Base-by-base conservation (phyloP, 2,329 filamentous ascomycete genomes). In the Zarea fungicola region DNA sequence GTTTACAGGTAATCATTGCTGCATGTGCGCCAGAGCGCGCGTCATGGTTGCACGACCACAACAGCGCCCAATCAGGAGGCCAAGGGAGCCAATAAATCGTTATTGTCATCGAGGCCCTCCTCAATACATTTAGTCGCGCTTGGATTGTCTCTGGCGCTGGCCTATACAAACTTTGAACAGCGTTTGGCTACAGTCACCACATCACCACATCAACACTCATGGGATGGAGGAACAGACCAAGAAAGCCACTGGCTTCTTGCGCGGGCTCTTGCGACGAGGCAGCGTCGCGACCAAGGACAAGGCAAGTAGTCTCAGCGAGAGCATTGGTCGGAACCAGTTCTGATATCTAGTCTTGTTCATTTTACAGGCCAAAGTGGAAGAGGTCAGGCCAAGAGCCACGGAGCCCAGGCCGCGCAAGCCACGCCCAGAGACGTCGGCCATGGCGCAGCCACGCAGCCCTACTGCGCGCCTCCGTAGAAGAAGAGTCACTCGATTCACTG, bases 221-320 rank as follows among this genome's bases (percentile, higher is more conserved):
- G 7, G 6, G 7, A 60, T 65, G 44, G 64, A 65, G 44, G 59
- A 60, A 44, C 55, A 55, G 34, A 61, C 48, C n/a, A 53, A 55
- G 45, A 67, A 68, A 56, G 72, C 72, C 63, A 73, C 69, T 56
- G 65, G 70, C 42, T 73, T 78, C 52, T 74, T 70, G 71, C 66
- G 68, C 26, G 67, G 66, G 52, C 63, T 81, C 48, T 69, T 81
- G 55, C 72, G 76, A 54, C 72, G 66, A 52, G 69, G 69, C 52
- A 76, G 71, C 60, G 65, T 67, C 46, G 65, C 70, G 19, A 65
- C 62, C 47, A 63, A 29, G 23, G 34, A 40, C 43, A 50, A 50
- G 53, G 46, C 52, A 37, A 31, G 53, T 44, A 52, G 4, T 56
- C 6, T 47, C 16, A 36, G 29, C 16, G 2, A 25, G 1, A 9